Percentiles rank a stretch among this genome's conserved stretches.
Conservation (phyloP, 2,329 filamentous ascomycete species). For the Byssothecium circinans region DNA sequence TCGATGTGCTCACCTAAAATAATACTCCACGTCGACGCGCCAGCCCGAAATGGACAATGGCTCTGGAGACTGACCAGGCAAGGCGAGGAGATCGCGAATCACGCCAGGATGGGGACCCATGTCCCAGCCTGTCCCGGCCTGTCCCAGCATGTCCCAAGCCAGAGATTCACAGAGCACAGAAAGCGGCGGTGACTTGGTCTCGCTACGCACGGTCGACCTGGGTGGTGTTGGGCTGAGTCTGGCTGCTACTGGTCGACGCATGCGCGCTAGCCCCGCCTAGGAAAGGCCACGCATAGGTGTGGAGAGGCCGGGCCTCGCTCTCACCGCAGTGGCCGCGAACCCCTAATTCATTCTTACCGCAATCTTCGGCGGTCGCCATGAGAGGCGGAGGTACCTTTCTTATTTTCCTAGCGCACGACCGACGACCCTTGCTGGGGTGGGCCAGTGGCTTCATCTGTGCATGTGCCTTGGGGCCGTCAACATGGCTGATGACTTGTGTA, state of each 20-base stretch:
- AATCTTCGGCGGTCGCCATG: not conserved
- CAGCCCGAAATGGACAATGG: not conserved
- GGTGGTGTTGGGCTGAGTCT: not conserved
- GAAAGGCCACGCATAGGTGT: not conserved
- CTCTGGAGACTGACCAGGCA: not conserved
- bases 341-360: not conserved
- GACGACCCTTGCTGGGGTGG: not conserved
- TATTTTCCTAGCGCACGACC: not conserved
- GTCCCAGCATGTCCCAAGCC: not conserved
- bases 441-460: not conserved
- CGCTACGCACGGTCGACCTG: not conserved
- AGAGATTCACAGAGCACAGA: not conserved
- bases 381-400: not conserved
- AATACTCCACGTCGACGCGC: not conserved
- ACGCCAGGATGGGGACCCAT: not conserved
- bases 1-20: not conserved
- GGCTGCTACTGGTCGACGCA: not conserved
- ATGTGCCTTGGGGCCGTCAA: not conserved
- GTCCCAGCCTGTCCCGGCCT: too few relatives aligned
- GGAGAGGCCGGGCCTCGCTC: not conserved
- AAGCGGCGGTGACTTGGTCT: not conserved
- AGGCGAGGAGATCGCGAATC: conserved; percentile 5
- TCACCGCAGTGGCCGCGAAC: too few relatives aligned
- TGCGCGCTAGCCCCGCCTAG: not conserved
- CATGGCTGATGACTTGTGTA: not conserved